phyloP scores from a whole-genome alignment of 2,329 filamentous ascomycete genomes.

The Volutella citrinella region DNA sequence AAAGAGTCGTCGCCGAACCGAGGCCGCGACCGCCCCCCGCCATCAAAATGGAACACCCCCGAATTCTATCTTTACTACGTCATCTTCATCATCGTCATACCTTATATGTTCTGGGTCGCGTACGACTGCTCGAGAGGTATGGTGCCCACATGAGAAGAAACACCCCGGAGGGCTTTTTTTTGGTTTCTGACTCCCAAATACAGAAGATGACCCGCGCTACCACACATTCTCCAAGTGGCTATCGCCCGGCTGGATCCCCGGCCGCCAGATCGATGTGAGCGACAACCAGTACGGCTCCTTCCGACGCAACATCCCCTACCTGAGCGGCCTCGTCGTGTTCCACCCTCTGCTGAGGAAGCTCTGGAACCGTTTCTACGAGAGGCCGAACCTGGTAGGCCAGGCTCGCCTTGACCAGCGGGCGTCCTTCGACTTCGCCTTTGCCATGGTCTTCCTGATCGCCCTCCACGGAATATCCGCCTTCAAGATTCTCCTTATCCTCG shows the following conservation, averaged over 20 bases:
- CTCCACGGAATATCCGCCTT: conserved; percentile 82
- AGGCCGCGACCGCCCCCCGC: conserved; percentile 43
- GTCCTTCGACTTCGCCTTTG: conserved; percentile 81
- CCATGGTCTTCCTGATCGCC: conserved; percentile 70
- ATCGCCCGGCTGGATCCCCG: conserved; percentile 84
- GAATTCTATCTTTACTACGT: conserved; percentile 84
- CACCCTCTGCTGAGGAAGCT: conserved; percentile 75
- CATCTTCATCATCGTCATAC: conserved; percentile 63
- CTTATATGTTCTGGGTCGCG: conserved; percentile 88
- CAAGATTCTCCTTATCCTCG: conserved; percentile 80
- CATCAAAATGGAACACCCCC: conserved; percentile 77
- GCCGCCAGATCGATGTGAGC: conserved; percentile 87
- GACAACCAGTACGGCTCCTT: conserved; percentile 87
- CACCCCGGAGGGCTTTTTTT: too few relatives aligned
- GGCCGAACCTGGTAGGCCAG: conserved; percentile 43
- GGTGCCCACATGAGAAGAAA: conserved; percentile 20
- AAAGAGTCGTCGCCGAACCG: conserved; percentile 26
- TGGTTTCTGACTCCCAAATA: too few relatives aligned
- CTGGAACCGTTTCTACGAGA: conserved; percentile 57
- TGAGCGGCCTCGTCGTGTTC: conserved; percentile 68
- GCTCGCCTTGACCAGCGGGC: conserved; percentile 65
- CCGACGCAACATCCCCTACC: conserved; percentile 79
- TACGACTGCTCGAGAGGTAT: conserved; percentile 81
- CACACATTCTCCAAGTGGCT: conserved; percentile 68
- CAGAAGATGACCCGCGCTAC: too few relatives aligned